Conservation (phyloP, 768 basidiomycete genomes). For the Lactifluus subvellereus region DNA sequence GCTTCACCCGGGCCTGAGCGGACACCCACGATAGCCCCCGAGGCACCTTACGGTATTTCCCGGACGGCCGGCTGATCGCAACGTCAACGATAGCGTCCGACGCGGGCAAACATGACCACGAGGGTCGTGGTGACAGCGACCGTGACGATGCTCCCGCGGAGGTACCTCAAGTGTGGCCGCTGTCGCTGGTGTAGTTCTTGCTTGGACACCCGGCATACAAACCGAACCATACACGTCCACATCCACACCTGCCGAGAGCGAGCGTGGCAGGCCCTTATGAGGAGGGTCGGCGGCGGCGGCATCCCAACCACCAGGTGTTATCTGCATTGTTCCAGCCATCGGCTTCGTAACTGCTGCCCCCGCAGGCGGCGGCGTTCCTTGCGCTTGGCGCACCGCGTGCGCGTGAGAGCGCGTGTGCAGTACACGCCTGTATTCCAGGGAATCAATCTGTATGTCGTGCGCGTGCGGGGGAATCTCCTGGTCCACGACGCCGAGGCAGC, state of each 20-base stretch:
- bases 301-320: not conserved
- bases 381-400: constrained; percentile 22
- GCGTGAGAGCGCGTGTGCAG: constrained; percentile 5
- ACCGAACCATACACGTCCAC: not conserved
- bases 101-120: not conserved
- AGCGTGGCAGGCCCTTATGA: too few relatives aligned
- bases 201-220: constrained; percentile 21
- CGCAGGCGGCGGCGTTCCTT: constrained; percentile 18
- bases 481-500: constrained; percentile 15
- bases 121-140: not conserved
- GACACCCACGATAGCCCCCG: not conserved
- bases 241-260: too few relatives aligned
- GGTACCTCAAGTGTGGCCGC: constrained; percentile 16
- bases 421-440: too few relatives aligned
- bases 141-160: not conserved
- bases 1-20: constrained; percentile 6
- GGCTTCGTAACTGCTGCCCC: not conserved
- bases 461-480: constrained; percentile 23
- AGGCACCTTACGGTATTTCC: not conserved
- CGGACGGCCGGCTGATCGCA: not conserved
- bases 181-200: constrained; percentile 24
- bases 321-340: not conserved
- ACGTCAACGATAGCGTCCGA: constrained; percentile 6
- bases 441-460: not conserved
- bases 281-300: not conserved